Conservation (phyloP, 2,329 filamentous ascomycete genomes). For the Helicocarpus griseus region DNA sequence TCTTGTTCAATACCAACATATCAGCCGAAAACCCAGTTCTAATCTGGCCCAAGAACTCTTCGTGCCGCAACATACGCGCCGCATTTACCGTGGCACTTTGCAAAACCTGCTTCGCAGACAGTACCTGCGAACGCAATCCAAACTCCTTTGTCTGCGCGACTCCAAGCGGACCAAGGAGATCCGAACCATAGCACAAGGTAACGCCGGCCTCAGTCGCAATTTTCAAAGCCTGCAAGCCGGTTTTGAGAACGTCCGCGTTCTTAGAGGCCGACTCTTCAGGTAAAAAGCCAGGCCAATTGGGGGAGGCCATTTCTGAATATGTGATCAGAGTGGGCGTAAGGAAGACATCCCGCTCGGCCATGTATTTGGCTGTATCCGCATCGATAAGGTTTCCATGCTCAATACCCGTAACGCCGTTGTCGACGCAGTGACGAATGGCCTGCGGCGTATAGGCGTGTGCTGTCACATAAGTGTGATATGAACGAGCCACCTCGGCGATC, state of each 20-base stretch:
- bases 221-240: slow-evolving; percentile 38
- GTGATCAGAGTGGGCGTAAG: slow-evolving; percentile 48
- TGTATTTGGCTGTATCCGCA: slow-evolving; percentile 37
- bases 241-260: slow-evolving; percentile 41
- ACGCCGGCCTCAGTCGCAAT: slow-evolving; percentile 45
- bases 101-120: slow-evolving; percentile 37
- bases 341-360: slow-evolving; percentile 41
- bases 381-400: slow-evolving; percentile 44
- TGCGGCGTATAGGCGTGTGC: slow-evolving; percentile 49
- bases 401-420: slow-evolving; percentile 47
- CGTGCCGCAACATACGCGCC: slow-evolving; percentile 40
- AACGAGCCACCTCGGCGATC: slow-evolving; percentile 41
- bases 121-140: slow-evolving; percentile 33
- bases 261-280: slow-evolving; percentile 31
- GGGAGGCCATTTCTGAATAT: slow-evolving; percentile 41
- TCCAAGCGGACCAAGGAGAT: slow-evolving; percentile 43
- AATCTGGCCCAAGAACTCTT: slow-evolving; percentile 41
- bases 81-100: slow-evolving; percentile 45
- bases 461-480: slow-evolving; percentile 45
- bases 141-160: slow-evolving; percentile 44
- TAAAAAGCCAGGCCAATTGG: slow-evolving; percentile 20
- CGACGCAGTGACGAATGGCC: slow-evolving; percentile 46
- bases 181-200: slow-evolving; percentile 47
- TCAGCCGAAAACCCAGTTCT: slow-evolving; percentile 44
- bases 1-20: slow-evolving; percentile 42